Conservation (phyloP, 75 land plant genomes). For the Gnetum montanum region DNA sequence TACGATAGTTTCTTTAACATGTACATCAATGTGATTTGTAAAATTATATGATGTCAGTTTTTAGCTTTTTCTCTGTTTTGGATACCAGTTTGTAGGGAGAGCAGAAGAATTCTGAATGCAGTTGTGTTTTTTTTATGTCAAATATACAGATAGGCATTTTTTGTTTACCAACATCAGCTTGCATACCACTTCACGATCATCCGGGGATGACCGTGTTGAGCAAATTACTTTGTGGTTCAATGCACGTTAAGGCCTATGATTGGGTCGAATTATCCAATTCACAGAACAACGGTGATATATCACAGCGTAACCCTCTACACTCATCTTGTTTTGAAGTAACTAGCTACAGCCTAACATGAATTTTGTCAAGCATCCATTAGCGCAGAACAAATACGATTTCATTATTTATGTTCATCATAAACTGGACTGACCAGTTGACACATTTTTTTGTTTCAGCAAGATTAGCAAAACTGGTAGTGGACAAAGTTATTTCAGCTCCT, state of each 20-base stretch:
- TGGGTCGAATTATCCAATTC: conserved; percentile 30
- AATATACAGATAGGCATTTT: conserved; percentile 81
- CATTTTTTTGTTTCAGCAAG: conserved; percentile 45
- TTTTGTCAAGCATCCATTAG: neutral
- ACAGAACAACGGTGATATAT: neutral
- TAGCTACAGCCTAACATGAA: neutral
- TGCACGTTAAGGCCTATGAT: conserved; percentile 91
- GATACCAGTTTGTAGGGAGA: no score
- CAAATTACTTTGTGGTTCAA: conserved; percentile 80
- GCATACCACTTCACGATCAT: conserved; percentile 89
- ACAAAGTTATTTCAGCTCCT: conserved; percentile 64
- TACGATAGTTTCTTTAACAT: no score
- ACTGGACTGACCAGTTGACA: neutral
- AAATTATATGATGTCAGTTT: no score
- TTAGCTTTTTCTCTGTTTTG: no score
- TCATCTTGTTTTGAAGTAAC: neutral
- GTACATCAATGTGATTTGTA: no score
- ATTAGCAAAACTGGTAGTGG: conserved; percentile 70
- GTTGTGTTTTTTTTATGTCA: no score
- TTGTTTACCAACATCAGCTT: conserved; percentile 76
- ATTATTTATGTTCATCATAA: neutral
- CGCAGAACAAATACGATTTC: neutral
- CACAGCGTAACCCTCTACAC: conserved; percentile 5
- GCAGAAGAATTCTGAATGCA: neutral
- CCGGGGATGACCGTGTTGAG: conserved; percentile 97